Evolutionary conservation across 495 filamentous ascomycete species (phyloP), one percentile per base, ranked within the genome.

Genomic region (Aspergillus conjunctus): DNA sequence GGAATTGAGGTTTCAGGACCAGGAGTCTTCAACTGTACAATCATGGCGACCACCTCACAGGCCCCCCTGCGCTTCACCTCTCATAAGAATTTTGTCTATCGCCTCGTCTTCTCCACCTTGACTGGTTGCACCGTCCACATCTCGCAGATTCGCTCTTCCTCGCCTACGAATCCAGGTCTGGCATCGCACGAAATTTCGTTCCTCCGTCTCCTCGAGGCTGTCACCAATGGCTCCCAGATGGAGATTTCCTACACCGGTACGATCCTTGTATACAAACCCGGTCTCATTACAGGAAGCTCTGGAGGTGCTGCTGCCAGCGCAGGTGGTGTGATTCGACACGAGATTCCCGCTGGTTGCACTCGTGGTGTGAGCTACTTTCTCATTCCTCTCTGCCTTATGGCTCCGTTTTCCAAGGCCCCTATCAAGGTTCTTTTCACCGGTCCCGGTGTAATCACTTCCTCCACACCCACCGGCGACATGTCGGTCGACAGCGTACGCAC

Each of bases 221-320:
- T 99, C 66, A 98, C 95, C 70, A 99, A 99, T 84, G 95, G 95
- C 78, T 89, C 91, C 32, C 82, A 85, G 60, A 90, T 97, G 78
- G 91, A 97, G 69, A 95, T 99, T 65, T 94, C 91, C 15, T 91
- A 95, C 74, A 97, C 91, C 10, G 94, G 95, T 63, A 98, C 94
- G 0, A 91, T 90, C 14, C 80, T 98, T 46, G 86, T 92, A 34
- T 98, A 94, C 77, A 87, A 88, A 51, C 95, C 95, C 0, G 95
- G 95, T 30, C 79, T 99, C 7, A 93, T 99, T 63, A 93, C 89
- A 1, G 95, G 93, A 50, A 87, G 84, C 48, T 79, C 86, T 11
- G 74, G 85, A 3, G 89, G 90, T 37, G 73, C 79, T 18, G 88
- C 88, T 61, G 85, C 88, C 17, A 74, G 77, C 21, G 75, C 77